Conservation (phyloP, 2,329 filamentous ascomycete species). For the Cercospora beticola region DNA sequence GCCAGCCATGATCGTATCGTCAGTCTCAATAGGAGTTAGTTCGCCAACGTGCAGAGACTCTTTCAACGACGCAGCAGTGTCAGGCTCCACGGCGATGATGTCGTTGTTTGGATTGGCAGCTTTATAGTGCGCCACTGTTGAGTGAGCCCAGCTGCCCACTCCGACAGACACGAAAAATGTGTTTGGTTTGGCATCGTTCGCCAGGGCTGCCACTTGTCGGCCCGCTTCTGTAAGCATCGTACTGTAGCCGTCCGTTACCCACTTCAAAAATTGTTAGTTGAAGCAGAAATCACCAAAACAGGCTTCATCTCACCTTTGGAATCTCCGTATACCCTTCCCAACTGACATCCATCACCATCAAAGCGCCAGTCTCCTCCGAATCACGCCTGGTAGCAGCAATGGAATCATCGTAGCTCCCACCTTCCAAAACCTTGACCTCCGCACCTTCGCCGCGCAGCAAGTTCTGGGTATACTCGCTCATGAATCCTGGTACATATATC, state of each 20-base stretch:
- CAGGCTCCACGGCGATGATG: conserved; percentile 70
- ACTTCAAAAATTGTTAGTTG: conserved; percentile 42
- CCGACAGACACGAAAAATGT: conserved; percentile 66
- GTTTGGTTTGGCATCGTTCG: conserved; percentile 41
- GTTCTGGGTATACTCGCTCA: conserved; percentile 55
- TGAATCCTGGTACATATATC: conserved; percentile 63
- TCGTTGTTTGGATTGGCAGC: conserved; percentile 29
- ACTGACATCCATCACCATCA: conserved; percentile 69
- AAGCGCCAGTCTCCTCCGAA: conserved; percentile 41
- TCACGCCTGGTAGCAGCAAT: conserved; percentile 54
- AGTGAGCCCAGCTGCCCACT: conserved; percentile 70
- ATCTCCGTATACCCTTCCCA: conserved; percentile 67
- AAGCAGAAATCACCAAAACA: neutral
- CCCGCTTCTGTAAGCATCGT: conserved; percentile 72
- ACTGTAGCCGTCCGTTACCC: conserved; percentile 75
- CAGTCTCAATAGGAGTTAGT: conserved; percentile 54
- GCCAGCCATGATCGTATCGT: conserved; percentile 69
- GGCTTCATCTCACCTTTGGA: conserved; percentile 50
- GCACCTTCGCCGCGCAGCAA: conserved; percentile 65
- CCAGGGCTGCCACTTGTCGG: conserved; percentile 53
- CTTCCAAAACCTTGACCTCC: conserved; percentile 51
- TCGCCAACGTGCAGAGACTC: conserved; percentile 53
- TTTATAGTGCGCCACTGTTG: conserved; percentile 67
- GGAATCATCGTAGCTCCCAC: conserved; percentile 64
- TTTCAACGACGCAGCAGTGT: conserved; percentile 61